Evolutionary conservation across 495 filamentous ascomycete species (phyloP), one percentile per base, ranked within the genome.

Genomic region (Hypoxylon intermedium): DNA sequence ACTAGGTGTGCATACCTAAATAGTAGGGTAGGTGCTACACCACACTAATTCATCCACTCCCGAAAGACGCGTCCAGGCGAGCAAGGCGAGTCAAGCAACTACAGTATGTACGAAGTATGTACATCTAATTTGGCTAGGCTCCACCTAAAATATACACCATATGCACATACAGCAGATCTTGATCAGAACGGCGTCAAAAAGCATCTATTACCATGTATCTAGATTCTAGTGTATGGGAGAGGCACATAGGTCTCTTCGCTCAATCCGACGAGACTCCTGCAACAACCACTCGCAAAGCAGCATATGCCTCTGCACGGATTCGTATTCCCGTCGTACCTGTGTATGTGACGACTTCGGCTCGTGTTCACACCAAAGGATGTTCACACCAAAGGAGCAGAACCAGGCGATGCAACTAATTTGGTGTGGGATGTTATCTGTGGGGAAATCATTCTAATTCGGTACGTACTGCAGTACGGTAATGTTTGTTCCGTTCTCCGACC

Each of bases 381-480:
- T 3, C 24, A 26, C 15, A 21, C 45, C 43, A 40, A 60, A 54
- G 15, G 21, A 54, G 36, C 24, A 19, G 38, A 26, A 41, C 18
- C 26, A 45, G 38, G 49, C 55, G 30, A 55, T 50, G 54, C 50
- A 59, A 59, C 54, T 65, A 53, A 50, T 54, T 64, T 54, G 50
- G 54, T 38, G 50, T 53, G 45, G 43, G 49, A 58, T 59, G 61
- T 64, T 53, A 30, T 58, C 54, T 58, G 54, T 65, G 61, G 61
- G 61, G 54, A 58, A 65, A 15, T 18, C 23, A 40, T 34, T 54
- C 45, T 52, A 52, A 54, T 48, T 49, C 47, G n/a, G 30, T 51
- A 56, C 56, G 26, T 15, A 11, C 23, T 11, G 19, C 19, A 30
- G 11, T 21, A 26, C 34, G 47, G 46, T 23, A 53, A 33, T 28